Evolutionary conservation across 2,329 filamentous ascomycete species (phyloP).

Genomic region (Corinectria fuckeliana): DNA sequence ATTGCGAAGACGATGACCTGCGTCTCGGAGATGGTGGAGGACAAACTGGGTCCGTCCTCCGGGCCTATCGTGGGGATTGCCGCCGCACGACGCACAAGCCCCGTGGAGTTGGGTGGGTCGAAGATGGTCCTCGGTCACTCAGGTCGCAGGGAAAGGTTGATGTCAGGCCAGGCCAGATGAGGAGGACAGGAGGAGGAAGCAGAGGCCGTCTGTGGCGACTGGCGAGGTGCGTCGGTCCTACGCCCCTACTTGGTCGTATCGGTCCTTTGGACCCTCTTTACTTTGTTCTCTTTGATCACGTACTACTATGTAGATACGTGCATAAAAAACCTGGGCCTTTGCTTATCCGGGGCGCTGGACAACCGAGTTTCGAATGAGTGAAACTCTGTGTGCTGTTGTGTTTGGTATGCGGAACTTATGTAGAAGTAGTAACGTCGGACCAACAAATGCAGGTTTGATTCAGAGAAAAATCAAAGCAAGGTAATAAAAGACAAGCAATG

Average conservation of each 20-base stretch:
- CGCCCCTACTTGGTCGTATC: background rate
- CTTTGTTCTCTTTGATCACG: background rate
- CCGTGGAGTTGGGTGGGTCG: conserved; percentile 19
- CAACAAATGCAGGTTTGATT: background rate
- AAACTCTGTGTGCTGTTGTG: background rate
- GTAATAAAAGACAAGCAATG: background rate
- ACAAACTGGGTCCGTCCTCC: conserved; percentile 27
- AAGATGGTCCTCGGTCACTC: conserved; percentile 1
- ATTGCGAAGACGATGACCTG: conserved; percentile 27
- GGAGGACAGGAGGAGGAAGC: background rate
- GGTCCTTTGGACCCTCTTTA: background rate
- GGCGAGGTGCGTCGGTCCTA: background rate
- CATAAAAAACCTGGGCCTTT: background rate
- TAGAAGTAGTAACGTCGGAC: background rate
- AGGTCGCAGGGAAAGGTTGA: conserved; percentile 6
- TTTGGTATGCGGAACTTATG: background rate
- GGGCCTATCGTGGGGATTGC: conserved; percentile 20
- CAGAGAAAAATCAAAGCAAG: background rate
- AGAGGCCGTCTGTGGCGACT: background rate
- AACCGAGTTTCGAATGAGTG: background rate
- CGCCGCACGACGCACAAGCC: conserved; percentile 14
- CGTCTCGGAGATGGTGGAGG: conserved; percentile 36
- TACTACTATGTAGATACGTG: no score
- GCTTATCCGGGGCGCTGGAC: background rate
- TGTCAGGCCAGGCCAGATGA: conserved; percentile 11